phyloP scores from a whole-genome alignment of 2,329 filamentous ascomycete genomes.

The Alternaria ethzedia region DNA sequence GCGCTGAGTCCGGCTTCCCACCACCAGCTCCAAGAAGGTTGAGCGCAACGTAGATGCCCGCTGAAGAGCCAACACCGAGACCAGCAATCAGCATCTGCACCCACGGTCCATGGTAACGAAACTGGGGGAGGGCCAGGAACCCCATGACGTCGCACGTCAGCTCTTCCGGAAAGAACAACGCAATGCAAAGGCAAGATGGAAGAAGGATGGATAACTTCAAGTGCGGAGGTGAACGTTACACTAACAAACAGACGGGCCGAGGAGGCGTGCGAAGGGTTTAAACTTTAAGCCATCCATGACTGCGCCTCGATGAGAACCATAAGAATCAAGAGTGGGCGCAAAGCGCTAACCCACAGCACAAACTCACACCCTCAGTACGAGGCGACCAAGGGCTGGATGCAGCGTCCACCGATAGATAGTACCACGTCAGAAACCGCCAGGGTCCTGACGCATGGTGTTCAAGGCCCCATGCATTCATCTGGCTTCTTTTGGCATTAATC shows the following conservation, averaged over 20 bases:
- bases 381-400: constrained; percentile 4
- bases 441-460: constrained; percentile 1
- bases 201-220: not conserved
- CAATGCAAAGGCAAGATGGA: not conserved
- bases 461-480: not conserved
- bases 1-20: constrained; percentile 36
- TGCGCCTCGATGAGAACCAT: not conserved
- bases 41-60: constrained; percentile 40
- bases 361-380: not conserved
- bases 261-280: not conserved
- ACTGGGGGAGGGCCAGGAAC: constrained; percentile 30
- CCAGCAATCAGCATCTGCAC: constrained; percentile 40
- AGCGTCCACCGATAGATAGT: constrained; percentile 4
- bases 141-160: constrained; percentile 22
- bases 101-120: constrained; percentile 40
- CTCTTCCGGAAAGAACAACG: not conserved
- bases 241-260: not conserved
- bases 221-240: not conserved
- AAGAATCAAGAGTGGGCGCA: constrained; percentile 1
- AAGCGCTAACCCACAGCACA: not conserved
- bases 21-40: constrained; percentile 41
- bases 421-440: not conserved
- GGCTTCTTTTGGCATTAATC: not conserved
- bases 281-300: not conserved
- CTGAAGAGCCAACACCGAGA: constrained; percentile 36